Evolutionary conservation across 2,329 filamentous ascomycete genomes (phyloP).

Genomic region (Coniochaeta prunicola): DNA sequence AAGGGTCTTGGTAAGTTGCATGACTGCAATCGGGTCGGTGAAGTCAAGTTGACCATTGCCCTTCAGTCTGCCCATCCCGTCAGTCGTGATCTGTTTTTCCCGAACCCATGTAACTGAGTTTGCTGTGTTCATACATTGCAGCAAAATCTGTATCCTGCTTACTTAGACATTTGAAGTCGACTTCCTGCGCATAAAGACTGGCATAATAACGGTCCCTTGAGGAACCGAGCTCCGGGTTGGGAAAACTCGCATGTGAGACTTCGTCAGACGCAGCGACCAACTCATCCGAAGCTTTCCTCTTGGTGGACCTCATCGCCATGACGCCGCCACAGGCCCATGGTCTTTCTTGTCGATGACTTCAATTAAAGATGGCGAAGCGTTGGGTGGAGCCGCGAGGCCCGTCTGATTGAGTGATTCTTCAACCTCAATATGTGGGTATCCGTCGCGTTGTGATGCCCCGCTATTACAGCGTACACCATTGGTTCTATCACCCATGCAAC

Average conservation of each 20-base stretch:
- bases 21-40: conserved; percentile 65
- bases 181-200: conserved; percentile 30
- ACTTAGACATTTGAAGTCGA: conserved; percentile 36
- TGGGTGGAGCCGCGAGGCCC: no score
- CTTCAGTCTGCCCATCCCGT: conserved; percentile 23
- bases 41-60: conserved; percentile 62
- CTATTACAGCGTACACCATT: no score
- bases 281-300: conserved; percentile 12
- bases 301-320: conserved; percentile 2
- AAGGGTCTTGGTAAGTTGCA: conserved; percentile 75
- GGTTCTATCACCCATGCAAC: no score
- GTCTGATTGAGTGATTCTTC: no score
- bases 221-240: not conserved
- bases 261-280: not conserved
- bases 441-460: no score
- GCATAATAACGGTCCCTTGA: conserved; percentile 23
- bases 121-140: conserved; percentile 24
- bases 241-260: not conserved
- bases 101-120: not conserved
- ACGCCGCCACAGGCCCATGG: not conserved
- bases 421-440: no score
- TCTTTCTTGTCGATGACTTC: not conserved
- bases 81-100: not conserved
- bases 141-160: conserved; percentile 33
- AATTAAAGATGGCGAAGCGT: not conserved